Evolutionary conservation across 495 filamentous ascomycete genomes (phyloP).

Genomic region (Chaetomidium leptoderma): DNA sequence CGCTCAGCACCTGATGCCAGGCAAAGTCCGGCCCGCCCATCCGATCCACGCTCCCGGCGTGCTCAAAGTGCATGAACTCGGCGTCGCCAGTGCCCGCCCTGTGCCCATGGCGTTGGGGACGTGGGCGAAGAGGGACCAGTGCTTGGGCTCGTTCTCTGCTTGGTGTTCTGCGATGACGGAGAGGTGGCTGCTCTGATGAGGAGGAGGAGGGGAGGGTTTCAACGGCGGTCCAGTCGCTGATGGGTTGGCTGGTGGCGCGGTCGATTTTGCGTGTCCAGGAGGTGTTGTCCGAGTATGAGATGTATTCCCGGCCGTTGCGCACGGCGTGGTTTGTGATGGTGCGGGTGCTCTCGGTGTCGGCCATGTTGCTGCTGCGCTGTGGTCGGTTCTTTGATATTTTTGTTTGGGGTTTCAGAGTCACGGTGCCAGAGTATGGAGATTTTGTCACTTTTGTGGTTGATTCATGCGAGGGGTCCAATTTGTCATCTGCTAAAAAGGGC

Average conservation of each 20-base stretch:
- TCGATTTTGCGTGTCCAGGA: neutral
- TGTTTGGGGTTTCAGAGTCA: neutral
- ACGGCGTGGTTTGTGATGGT: neutral
- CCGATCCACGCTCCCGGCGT: conserved; percentile 7
- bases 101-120: neutral
- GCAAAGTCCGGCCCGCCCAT: neutral
- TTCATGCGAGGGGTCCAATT: too few relatives aligned
- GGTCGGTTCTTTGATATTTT: too few relatives aligned
- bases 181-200: neutral
- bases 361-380: neutral
- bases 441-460: too few relatives aligned
- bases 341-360: neutral
- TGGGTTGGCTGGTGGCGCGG: neutral
- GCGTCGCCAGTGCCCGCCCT: conserved; percentile 16
- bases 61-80: conserved; percentile 15
- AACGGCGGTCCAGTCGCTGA: conserved; percentile 1
- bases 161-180: conserved; percentile 14
- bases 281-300: neutral
- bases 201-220: neutral
- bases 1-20: conserved; percentile 7
- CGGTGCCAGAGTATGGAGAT: too few relatives aligned
- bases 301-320: neutral
- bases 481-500: too few relatives aligned
- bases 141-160: conserved; percentile 14
- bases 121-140: conserved; percentile 12